Percentiles rank a stretch among this genome's conserved stretches.
phyloP scores from a whole-genome alignment of 257 asterid genomes.

The Linderniella brevidens region DNA sequence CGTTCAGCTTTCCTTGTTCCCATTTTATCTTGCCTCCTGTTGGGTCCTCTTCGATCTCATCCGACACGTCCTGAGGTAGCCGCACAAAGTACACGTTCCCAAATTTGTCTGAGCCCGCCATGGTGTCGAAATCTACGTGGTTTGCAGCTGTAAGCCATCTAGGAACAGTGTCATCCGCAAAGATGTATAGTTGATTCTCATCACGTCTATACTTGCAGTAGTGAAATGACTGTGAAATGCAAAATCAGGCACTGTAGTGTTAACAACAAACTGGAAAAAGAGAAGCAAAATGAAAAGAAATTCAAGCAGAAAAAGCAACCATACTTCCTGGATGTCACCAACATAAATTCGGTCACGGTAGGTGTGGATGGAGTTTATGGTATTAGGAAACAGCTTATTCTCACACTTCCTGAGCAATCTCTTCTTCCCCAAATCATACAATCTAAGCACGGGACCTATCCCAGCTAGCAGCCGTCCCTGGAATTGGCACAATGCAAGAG shows the following conservation, averaged over 20 bases:
- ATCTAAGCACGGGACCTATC: conserved; percentile 78
- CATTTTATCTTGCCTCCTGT: conserved; percentile 99
- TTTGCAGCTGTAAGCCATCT: conserved; percentile 89
- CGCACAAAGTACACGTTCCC: conserved; percentile 93
- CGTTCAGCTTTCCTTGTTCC: conserved; percentile 98
- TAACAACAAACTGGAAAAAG: neutral
- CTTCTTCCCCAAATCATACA: conserved; percentile 89
- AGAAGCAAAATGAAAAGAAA: neutral
- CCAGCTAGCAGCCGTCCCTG: conserved; percentile 94
- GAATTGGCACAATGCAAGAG: conserved; percentile 89
- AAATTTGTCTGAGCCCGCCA: conserved; percentile 96
- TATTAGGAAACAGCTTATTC: conserved; percentile 81
- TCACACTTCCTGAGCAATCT: conserved; percentile 91
- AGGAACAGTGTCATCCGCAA: conserved; percentile 97
- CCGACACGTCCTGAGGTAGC: conserved; percentile 88
- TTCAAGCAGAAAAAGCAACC: conserved; percentile 11
- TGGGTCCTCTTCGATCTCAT: conserved; percentile 98
- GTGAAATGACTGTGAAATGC: conserved; percentile 74
- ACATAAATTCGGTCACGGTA: conserved; percentile 95
- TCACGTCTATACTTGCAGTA: conserved; percentile 98
- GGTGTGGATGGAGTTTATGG: conserved; percentile 74
- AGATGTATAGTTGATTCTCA: conserved; percentile 90
- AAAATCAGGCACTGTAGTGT: conserved; percentile 4
- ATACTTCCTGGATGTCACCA: conserved; percentile 99
- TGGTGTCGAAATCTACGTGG: conserved; percentile 86